Conservation (phyloP, 345 rosid genomes). For the Hypericum perforatum region DNA sequence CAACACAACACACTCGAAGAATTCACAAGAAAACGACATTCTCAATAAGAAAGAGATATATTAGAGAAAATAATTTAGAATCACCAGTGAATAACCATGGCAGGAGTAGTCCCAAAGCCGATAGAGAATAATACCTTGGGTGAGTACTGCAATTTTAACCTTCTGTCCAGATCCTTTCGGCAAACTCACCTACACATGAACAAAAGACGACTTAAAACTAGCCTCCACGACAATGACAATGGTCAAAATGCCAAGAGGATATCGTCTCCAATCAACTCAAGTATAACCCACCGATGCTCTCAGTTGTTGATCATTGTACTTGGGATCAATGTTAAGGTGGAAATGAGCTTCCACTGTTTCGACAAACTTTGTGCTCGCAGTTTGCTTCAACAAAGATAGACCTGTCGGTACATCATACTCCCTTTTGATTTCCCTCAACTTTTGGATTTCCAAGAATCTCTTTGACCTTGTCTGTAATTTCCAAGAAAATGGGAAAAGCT, state of each 20-base stretch:
- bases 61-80: not conserved
- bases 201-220: slow-evolving; percentile 6
- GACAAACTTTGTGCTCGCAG: slow-evolving; percentile 57
- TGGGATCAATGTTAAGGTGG: slow-evolving; percentile 92
- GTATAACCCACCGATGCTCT: slow-evolving; percentile 67
- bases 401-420: slow-evolving; percentile 72
- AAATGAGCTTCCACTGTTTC: slow-evolving; percentile 95
- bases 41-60: too few relatives aligned
- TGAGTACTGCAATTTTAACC: slow-evolving; percentile 88
- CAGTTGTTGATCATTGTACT: slow-evolving; percentile 93
- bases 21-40: too few relatives aligned
- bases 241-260: not conserved
- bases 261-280: not conserved
- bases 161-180: slow-evolving; percentile 97
- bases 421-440: slow-evolving; percentile 70
- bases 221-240: not conserved
- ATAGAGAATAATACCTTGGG: slow-evolving; percentile 58
- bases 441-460: slow-evolving; percentile 98
- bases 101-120: not conserved
- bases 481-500: slow-evolving; percentile 11
- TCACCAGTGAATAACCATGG: not conserved
- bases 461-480: slow-evolving; percentile 80
- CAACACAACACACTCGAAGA: too few relatives aligned
- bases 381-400: slow-evolving; percentile 68
- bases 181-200: slow-evolving; percentile 56